Evolutionary conservation across 768 basidiomycete genomes (phyloP).

Genomic region (Termitomyces sp.): DNA sequence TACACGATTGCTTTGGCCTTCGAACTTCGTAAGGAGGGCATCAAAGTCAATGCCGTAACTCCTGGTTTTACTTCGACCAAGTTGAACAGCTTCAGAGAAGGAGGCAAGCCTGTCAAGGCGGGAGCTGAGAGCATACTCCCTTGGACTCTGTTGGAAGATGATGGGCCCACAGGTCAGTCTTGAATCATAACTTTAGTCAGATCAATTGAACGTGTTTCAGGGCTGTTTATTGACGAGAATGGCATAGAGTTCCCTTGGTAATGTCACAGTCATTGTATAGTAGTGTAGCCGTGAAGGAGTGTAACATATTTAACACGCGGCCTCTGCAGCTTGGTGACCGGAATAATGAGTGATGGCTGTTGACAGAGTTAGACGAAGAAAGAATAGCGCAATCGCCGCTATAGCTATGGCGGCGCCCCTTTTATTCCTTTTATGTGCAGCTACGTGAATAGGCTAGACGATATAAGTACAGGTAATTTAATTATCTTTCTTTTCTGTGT

Average conservation of each 20-base stretch:
- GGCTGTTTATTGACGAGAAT: conserved; percentile 29
- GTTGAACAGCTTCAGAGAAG: conserved; percentile 31
- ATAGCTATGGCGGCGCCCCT: too few relatives aligned
- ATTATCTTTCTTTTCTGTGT: too few relatives aligned
- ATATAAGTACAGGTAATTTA: too few relatives aligned
- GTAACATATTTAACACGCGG: too few relatives aligned
- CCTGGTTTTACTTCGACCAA: conserved; percentile 53
- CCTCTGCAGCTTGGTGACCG: too few relatives aligned
- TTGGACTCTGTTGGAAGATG: conserved; percentile 35
- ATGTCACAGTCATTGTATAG: not conserved
- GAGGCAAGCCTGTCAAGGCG: conserved; percentile 31
- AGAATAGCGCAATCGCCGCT: too few relatives aligned
- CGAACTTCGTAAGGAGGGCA: conserved; percentile 46
- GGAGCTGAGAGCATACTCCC: conserved; percentile 31
- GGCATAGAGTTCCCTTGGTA: conserved; percentile 22
- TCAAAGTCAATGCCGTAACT: conserved; percentile 59
- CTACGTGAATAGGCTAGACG: too few relatives aligned
- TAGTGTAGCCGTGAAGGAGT: not conserved
- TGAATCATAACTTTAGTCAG: not conserved
- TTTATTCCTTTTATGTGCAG: too few relatives aligned
- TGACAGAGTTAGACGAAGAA: too few relatives aligned
- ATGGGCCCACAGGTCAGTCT: conserved; percentile 32
- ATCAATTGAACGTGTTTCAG: conserved; percentile 6
- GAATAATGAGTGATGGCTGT: too few relatives aligned
- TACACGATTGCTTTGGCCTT: conserved; percentile 59